Conservation (phyloP, 2,329 filamentous ascomycete genomes). For the Periconia sp. region DNA sequence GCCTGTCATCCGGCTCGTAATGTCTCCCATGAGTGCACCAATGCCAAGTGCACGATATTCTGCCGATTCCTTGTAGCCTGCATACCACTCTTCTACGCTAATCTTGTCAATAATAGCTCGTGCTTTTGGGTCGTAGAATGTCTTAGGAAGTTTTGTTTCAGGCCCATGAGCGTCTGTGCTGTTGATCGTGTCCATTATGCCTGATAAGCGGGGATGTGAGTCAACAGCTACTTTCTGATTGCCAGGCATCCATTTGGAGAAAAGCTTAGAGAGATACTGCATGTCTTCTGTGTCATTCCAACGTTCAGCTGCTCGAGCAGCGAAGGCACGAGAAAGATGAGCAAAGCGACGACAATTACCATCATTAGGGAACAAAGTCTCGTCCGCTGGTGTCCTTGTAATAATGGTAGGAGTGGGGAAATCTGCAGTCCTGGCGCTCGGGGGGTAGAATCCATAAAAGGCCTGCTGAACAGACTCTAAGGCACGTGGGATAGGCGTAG, state of each 20-base stretch:
- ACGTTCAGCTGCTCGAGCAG: conserved; percentile 52
- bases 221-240: conserved; percentile 76
- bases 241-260: conserved; percentile 86
- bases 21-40: conserved; percentile 81
- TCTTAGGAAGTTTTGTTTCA: conserved; percentile 76
- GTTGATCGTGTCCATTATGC: conserved; percentile 95
- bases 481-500: conserved; percentile 57
- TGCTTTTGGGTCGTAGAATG: conserved; percentile 83
- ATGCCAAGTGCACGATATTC: conserved; percentile 93
- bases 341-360: conserved; percentile 55
- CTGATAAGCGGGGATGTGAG: conserved; percentile 80
- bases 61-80: conserved; percentile 79
- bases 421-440: conserved; percentile 47
- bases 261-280: conserved; percentile 77
- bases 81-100: conserved; percentile 90
- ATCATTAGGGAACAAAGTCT: conserved; percentile 59
- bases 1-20: conserved; percentile 63
- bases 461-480: conserved; percentile 59
- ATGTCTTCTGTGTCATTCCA: conserved; percentile 74
- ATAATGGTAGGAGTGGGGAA: conserved; percentile 54
- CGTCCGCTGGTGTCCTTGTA: conserved; percentile 52
- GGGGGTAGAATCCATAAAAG: conserved; percentile 57
- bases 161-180: conserved; percentile 84
- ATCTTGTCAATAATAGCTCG: conserved; percentile 74
- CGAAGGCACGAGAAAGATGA: conserved; percentile 55